Conservation (phyloP, 495 filamentous ascomycete genomes). For the Acidiella bohemica region DNA sequence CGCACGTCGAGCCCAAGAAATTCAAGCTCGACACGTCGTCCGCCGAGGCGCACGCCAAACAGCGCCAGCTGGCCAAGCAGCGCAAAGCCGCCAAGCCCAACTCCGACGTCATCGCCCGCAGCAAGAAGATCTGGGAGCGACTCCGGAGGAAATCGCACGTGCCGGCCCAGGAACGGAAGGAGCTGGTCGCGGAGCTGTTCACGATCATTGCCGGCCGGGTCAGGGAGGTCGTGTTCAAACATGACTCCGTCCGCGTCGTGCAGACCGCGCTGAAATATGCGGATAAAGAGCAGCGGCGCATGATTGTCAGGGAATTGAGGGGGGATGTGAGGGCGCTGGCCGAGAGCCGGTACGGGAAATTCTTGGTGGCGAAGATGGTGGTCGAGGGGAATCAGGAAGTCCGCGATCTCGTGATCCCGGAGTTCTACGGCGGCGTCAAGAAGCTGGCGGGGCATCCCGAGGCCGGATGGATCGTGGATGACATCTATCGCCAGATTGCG, state of each 20-base stretch:
- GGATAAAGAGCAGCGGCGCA: conserved; percentile 63
- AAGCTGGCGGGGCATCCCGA: conserved; percentile 92
- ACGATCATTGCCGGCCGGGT: conserved; percentile 78
- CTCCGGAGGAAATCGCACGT: conserved; percentile 85
- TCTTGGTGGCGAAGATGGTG: conserved; percentile 86
- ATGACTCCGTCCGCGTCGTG: conserved; percentile 86
- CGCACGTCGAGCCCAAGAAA: conserved; percentile 4
- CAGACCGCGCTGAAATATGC: conserved; percentile 96
- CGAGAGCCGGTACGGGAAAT: conserved; percentile 92
- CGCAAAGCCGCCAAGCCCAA: conserved; percentile 87
- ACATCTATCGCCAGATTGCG: conserved; percentile 79
- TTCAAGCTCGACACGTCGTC: conserved; percentile 19
- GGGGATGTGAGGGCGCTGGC: conserved; percentile 73
- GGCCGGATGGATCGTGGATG: conserved; percentile 92
- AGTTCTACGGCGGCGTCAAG: conserved; percentile 86
- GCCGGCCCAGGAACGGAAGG: conserved; percentile 67
- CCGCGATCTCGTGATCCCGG: conserved; percentile 71
- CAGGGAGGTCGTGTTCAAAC: conserved; percentile 94
- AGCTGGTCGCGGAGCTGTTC: conserved; percentile 77
- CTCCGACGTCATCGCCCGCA: conserved; percentile 72
- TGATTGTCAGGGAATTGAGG: conserved; percentile 76
- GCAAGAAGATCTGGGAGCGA: conserved; percentile 94
- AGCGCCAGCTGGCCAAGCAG: conserved; percentile 74
- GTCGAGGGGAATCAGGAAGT: conserved; percentile 77
- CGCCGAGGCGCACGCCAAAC: conserved; percentile 73